phyloP scores from a whole-genome alignment of 495 filamentous ascomycete species.

The Jackrogersella minutella region DNA sequence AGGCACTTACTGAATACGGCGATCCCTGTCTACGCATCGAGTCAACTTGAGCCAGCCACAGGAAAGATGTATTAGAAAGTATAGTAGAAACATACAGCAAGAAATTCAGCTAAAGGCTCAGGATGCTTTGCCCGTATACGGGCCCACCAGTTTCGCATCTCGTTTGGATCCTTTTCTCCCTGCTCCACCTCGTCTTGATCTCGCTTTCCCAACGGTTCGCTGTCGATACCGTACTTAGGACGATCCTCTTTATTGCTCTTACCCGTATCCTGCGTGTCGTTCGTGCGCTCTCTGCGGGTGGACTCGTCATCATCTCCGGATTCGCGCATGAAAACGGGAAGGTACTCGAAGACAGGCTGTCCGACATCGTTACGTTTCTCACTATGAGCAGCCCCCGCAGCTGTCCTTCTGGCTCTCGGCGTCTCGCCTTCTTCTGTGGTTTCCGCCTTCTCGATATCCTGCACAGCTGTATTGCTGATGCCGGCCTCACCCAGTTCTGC shows the following conservation, averaged over 20 bases:
- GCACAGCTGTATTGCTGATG: neutral
- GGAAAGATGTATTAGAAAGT: neutral
- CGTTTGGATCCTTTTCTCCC: conserved; percentile 56
- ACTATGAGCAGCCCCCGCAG: conserved; percentile 22
- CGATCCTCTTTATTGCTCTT: conserved; percentile 5
- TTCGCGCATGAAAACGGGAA: too few species aligned
- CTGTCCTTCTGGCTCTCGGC: conserved; percentile 14
- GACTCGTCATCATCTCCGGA: conserved; percentile 22
- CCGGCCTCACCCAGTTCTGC: conserved; percentile 18
- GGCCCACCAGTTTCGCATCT: conserved; percentile 63
- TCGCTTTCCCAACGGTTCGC: conserved; percentile 32
- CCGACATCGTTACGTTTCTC: conserved; percentile 27
- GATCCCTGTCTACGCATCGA: conserved; percentile 35
- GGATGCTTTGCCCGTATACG: conserved; percentile 61
- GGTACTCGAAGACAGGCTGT: conserved; percentile 41
- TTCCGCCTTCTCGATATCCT: neutral
- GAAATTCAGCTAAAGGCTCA: conserved; percentile 59
- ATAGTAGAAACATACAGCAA: conserved; percentile 51
- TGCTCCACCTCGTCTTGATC: conserved; percentile 28
- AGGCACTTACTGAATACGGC: conserved; percentile 45
- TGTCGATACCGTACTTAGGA: conserved; percentile 31
- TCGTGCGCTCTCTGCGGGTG: conserved; percentile 25
- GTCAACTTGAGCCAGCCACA: neutral
- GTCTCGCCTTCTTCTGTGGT: neutral
- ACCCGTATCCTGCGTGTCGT: conserved; percentile 18